Evolutionary conservation across 805 yeast species (phyloP).

Genomic region (Wickerhamomyces tratensis): DNA sequence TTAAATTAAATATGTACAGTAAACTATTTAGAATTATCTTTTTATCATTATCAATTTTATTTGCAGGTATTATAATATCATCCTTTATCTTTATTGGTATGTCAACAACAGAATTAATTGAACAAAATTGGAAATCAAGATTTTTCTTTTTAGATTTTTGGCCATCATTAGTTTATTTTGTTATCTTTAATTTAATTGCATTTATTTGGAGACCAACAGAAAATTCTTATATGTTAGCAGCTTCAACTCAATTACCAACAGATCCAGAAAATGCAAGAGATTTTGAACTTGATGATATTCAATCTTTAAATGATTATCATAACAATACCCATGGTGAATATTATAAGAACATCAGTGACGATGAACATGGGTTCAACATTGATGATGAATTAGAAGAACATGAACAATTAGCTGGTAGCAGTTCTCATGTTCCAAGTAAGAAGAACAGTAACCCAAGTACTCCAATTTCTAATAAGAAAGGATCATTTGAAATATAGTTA

Average conservation of each 20-base stretch:
- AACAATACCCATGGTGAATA: conserved; percentile 14
- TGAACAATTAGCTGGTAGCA: no score
- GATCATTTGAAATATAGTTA: background rate
- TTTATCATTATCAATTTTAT: conserved; percentile 56
- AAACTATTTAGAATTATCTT: conserved; percentile 67
- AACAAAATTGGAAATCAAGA: conserved; percentile 85
- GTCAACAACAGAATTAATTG: conserved; percentile 68
- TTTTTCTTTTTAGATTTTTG: conserved; percentile 88
- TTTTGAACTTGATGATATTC: conserved; percentile 50
- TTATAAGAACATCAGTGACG: conserved; percentile 16
- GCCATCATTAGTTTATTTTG: conserved; percentile 84
- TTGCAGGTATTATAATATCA: conserved; percentile 63
- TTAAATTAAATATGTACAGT: conserved; percentile 82
- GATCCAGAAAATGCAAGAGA: conserved; percentile 65
- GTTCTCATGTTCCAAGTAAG: no score
- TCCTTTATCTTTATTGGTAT: conserved; percentile 65
- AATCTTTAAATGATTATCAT: conserved; percentile 27
- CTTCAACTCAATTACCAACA: conserved; percentile 84
- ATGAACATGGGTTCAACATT: background rate
- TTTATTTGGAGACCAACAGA: conserved; percentile 97
- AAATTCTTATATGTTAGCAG: conserved; percentile 89
- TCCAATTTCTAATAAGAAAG: background rate
- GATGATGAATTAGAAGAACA: background rate
- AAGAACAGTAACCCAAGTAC: background rate
- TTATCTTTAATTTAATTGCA: conserved; percentile 75